phyloP scores from a whole-genome alignment of 2,329 filamentous ascomycete species.

The Alternaria gaisen region DNA sequence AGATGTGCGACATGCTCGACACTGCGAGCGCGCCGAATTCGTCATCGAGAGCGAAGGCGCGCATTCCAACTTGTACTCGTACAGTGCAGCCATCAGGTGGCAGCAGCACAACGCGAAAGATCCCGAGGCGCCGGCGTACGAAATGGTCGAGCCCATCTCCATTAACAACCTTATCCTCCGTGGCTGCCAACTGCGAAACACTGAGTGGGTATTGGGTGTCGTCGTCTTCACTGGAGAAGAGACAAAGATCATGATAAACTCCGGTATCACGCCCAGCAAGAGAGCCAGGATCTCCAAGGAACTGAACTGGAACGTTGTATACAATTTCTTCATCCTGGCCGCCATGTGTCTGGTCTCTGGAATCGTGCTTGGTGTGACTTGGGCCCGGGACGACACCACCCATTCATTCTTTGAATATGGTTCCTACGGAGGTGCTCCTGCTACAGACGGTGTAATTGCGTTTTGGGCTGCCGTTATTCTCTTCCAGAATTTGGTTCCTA shows the following conservation, averaged over 20 bases:
- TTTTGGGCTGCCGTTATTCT: constrained; percentile 96
- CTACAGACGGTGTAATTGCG: constrained; percentile 89
- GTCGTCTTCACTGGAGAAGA: constrained; percentile 95
- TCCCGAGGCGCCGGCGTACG: constrained; percentile 68
- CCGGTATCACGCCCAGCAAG: constrained; percentile 93
- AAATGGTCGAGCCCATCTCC: constrained; percentile 90
- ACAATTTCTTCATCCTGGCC: constrained; percentile 92
- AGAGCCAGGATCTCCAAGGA: constrained; percentile 89
- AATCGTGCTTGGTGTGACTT: constrained; percentile 84
- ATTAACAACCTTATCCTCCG: constrained; percentile 96
- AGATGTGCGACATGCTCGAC: constrained; percentile 83
- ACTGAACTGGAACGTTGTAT: constrained; percentile 96
- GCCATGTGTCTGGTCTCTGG: constrained; percentile 87
- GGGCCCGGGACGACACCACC: constrained; percentile 78
- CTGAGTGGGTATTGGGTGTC: constrained; percentile 92
- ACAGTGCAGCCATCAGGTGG: constrained; percentile 91
- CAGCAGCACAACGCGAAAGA: constrained; percentile 73
- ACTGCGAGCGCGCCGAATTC: constrained; percentile 92
- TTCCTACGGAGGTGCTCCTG: constrained; percentile 75
- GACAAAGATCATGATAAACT: constrained; percentile 99
- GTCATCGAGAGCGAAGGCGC: constrained; percentile 88
- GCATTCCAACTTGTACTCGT: constrained; percentile 94
- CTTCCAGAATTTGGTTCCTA: constrained; percentile 98
- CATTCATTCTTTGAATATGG: constrained; percentile 85
- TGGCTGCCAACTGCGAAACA: constrained; percentile 93